Evolutionary conservation across 371 early-diverging fungal genomes (phyloP).

Genomic region (Circinella umbellata): DNA sequence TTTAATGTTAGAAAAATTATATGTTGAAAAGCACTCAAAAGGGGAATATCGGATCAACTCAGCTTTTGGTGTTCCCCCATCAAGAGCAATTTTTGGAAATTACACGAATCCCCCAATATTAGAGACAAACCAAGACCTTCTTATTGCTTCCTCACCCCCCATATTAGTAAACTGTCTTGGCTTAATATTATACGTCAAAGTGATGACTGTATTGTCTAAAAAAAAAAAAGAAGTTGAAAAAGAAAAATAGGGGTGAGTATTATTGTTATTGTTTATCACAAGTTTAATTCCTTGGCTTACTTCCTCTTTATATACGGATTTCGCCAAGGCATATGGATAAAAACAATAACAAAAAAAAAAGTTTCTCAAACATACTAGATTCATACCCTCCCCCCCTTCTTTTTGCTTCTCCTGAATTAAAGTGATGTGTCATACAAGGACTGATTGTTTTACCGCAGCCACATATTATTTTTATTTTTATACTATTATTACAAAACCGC

Average conservation of each 20-base stretch:
- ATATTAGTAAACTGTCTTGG: no score
- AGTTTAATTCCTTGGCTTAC: no score
- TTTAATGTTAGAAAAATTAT: no score
- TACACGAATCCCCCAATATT: not conserved
- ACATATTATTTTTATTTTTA: not conserved
- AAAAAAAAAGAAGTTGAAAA: no score
- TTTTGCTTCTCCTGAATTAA: not conserved
- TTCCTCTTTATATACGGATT: not conserved
- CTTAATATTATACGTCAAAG: no score
- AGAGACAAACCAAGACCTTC: not conserved
- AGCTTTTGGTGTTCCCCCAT: not conserved
- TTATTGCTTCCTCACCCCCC: not conserved
- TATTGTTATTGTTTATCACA: no score
- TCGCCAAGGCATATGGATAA: constrained; percentile 11
- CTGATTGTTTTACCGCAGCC: not conserved
- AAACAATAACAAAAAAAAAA: not conserved
- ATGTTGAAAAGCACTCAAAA: not conserved
- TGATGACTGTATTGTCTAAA: no score
- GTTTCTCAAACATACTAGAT: no score
- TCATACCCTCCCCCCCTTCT: not conserved
- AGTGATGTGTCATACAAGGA: no score
- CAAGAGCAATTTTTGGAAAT: not conserved
- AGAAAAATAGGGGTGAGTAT: no score
- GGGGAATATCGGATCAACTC: not conserved
- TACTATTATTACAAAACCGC: not conserved